Base-by-base conservation (phyloP, 108 stramenopile genomes). In the Stephanodiscus minutulus region DNA sequence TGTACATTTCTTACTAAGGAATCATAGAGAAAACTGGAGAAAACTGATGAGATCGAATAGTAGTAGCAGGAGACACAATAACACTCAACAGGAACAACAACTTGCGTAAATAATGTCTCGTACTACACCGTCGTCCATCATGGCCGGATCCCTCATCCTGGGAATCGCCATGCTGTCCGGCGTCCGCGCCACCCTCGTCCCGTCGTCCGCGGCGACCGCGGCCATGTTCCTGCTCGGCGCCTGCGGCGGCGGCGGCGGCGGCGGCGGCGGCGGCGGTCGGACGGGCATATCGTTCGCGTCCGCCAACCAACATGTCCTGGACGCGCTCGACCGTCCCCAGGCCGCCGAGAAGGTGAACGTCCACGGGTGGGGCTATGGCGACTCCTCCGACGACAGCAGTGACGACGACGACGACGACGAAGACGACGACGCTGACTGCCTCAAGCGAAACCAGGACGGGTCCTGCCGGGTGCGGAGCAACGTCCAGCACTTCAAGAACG, bases 401-500 rank as follows among this genome's bases (percentile, higher is more conserved):
- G 53, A 44, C 55, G 68, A 77, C 24, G 48, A 31, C 10, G 37
- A 41, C 28, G 67, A 68, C 29, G 56, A 68, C 10, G 67, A 57
- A 39, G 64, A 50, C 9, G 64, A 53, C 31, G 18, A 6, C 2
- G 25, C 20, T 2, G 64, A 66, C n/a, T 78, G 77, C 25, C 59
- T 78, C 65, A 41, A 60, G 0, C 60, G 66, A 15, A 55, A 66
- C 41, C 65, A 52, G 39, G 59, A 78, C 44, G 70, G 70, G 0
- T 41, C 64, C 1, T 78, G 77, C 24, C 64, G 47, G 8, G 48
- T 71, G 12, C 55, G 24, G 33, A 54, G 50, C 60, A 78, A 78
- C 31, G 77, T 78, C 24, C 77, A 78, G 52, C 77, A 78, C 53
- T 78, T 78, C 66, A 31, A 29, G 27, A 78, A 78, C 7, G 77